Evolutionary conservation across 2,329 filamentous ascomycete species (phyloP).

Genomic region (Arthrobotrys sphaeroides): DNA sequence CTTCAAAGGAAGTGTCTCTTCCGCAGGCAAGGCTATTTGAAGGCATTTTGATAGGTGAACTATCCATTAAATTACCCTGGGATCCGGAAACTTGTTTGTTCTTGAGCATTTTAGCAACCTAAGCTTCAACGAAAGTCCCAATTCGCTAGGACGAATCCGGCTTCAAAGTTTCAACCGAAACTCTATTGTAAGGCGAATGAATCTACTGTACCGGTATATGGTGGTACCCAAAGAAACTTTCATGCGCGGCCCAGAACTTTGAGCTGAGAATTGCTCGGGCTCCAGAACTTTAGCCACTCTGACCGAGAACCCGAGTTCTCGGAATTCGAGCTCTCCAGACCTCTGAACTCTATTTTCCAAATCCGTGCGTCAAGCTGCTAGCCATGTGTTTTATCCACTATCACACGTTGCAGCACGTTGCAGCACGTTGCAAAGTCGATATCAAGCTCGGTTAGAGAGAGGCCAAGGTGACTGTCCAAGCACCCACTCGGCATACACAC

Average conservation of each 20-base stretch:
- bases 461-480: background rate
- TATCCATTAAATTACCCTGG: background rate
- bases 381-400: background rate
- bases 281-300: background rate
- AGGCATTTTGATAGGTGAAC: too few species aligned
- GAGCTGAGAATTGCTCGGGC: background rate
- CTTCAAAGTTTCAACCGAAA: background rate
- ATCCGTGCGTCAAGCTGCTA: slow-evolving; percentile 31
- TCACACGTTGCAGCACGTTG: background rate
- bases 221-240: too few species aligned
- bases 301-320: background rate
- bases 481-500: background rate
- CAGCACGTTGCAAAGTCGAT: background rate
- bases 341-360: background rate
- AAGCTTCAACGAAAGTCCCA: too few species aligned
- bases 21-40: too few species aligned
- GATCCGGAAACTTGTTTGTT: background rate
- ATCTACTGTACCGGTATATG: too few species aligned
- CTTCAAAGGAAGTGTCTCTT: too few species aligned
- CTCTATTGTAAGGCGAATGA: too few species aligned
- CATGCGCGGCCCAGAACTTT: too few species aligned
- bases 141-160: background rate
- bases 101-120: background rate
- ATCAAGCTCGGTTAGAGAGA: background rate
- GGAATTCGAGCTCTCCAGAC: background rate